A percentile compares a stretch with the other conserved stretches of the same genome.
Conservation (phyloP, 345 rosid species). For the Toxicodendron radicans region DNA sequence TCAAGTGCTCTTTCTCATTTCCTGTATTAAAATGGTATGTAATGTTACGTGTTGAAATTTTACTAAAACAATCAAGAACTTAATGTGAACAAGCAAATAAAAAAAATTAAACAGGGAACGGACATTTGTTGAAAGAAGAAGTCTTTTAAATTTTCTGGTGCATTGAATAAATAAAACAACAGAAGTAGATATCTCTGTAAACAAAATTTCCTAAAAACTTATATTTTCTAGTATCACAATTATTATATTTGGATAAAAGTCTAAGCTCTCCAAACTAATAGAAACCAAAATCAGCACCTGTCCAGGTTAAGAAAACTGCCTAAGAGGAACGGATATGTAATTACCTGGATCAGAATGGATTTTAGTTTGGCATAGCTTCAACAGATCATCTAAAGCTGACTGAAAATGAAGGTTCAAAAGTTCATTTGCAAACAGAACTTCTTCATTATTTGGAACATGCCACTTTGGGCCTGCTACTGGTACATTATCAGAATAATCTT, state of each 20-base stretch:
- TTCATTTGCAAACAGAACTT: conserved; percentile 94
- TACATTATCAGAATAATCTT: conserved; percentile 60
- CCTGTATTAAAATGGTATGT: conserved; percentile 55
- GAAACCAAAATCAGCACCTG: background rate
- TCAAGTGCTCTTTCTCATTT: conserved; percentile 92
- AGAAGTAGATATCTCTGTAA: background rate
- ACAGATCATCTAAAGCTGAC: conserved; percentile 83
- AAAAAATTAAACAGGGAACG: background rate
- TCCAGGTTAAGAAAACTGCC: conserved; percentile 3
- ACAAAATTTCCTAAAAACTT: background rate
- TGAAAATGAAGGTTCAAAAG: conserved; percentile 83
- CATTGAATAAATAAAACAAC: background rate
- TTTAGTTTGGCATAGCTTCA: conserved; percentile 73
- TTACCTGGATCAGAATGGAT: conserved; percentile 86
- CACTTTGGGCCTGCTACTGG: conserved; percentile 59
- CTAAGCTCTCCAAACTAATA: conserved; percentile 11
- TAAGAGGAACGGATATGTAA: background rate
- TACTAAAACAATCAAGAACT: conserved; percentile 7
- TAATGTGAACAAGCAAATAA: background rate
- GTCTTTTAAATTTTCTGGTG: background rate
- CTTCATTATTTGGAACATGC: conserved; percentile 87
- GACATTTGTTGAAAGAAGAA: background rate
- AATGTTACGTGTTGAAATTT: conserved; percentile 21
- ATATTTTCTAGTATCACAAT: background rate
- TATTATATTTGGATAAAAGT: background rate